These are phyloP conservation scores for Ogataea methylovora DNA, from an alignment of 805 yeast species.

Conservation along the genomic window DNA sequence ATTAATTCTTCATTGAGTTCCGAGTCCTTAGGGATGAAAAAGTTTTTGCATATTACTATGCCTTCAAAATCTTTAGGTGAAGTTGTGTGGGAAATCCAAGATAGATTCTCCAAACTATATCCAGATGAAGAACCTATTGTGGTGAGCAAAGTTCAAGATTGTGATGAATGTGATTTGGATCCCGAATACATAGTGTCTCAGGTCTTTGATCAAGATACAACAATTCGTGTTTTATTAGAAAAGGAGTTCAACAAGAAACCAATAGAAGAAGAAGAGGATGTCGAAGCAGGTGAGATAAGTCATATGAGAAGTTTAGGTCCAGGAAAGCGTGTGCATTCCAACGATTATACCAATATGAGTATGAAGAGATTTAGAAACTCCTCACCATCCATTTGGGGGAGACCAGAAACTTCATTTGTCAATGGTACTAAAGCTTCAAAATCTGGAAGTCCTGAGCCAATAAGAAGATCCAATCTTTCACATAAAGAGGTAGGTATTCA, in stretches of 20 bases:
- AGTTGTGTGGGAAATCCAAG: slow-evolving; percentile 46
- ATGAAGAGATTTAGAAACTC: neutral
- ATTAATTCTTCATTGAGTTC: too few relatives aligned
- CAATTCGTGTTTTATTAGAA: slow-evolving; percentile 37
- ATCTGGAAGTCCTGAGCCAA: neutral
- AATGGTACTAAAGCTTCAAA: neutral
- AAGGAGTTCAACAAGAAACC: slow-evolving; percentile 24
- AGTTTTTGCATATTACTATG: slow-evolving; percentile 59
- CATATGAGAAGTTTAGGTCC: neutral
- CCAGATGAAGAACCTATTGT: slow-evolving; percentile 51
- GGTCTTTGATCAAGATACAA: slow-evolving; percentile 46
- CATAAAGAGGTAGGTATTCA: neutral
- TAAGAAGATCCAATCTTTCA: neutral
- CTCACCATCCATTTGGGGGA: neutral
- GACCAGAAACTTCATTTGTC: neutral
- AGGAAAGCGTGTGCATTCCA: neutral
- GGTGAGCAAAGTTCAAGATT: slow-evolving; percentile 60
- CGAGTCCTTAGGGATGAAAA: slow-evolving; percentile 14
- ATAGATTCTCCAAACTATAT: slow-evolving; percentile 53
- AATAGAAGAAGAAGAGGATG: neutral
- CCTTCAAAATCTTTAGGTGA: slow-evolving; percentile 37
- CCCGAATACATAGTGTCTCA: slow-evolving; percentile 65
- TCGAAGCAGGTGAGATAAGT: neutral
- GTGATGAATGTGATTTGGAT: slow-evolving; percentile 65
- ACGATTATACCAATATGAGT: neutral